Percentiles rank a stretch among this genome's conserved stretches.
Evolutionary conservation across 495 filamentous ascomycete genomes (phyloP).

Genomic region (Daldinia childiae): DNA sequence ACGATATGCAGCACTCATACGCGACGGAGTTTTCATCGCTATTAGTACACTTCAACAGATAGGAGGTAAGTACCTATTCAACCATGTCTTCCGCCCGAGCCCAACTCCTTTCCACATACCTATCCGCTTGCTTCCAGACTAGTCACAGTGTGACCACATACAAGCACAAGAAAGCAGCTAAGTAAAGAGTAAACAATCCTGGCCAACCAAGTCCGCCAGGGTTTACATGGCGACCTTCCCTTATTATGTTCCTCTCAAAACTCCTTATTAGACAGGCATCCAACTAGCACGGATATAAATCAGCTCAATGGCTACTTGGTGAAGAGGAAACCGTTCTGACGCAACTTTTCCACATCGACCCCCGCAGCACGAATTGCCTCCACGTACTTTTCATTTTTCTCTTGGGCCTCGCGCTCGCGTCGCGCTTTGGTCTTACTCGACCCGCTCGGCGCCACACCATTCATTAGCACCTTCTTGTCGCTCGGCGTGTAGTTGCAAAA

Average conservation of each 20-base stretch:
- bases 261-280: slow-evolving; percentile 1
- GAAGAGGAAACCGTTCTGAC: slow-evolving; percentile 47
- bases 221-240: not conserved
- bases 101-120: not conserved
- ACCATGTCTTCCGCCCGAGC: not conserved
- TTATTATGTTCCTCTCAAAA: not conserved
- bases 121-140: not conserved
- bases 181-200: slow-evolving; percentile 1
- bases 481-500: slow-evolving; percentile 94
- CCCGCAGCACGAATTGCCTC: slow-evolving; percentile 80
- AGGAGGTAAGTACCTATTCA: not conserved
- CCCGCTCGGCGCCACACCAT: slow-evolving; percentile 89
- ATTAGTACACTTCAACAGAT: slow-evolving; percentile 1
- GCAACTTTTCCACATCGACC: slow-evolving; percentile 69
- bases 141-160: not conserved
- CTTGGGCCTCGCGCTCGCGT: slow-evolving; percentile 81
- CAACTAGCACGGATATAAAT: not conserved
- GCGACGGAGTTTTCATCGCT: not conserved
- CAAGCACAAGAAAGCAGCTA: not conserved
- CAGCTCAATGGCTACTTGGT: not conserved
- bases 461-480: slow-evolving; percentile 83
- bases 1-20: not conserved
- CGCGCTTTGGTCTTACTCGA: slow-evolving; percentile 93
- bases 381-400: slow-evolving; percentile 78
- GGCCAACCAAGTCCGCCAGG: not conserved